Conservation (phyloP, 495 filamentous ascomycete genomes). For the Acidiella bohemica region DNA sequence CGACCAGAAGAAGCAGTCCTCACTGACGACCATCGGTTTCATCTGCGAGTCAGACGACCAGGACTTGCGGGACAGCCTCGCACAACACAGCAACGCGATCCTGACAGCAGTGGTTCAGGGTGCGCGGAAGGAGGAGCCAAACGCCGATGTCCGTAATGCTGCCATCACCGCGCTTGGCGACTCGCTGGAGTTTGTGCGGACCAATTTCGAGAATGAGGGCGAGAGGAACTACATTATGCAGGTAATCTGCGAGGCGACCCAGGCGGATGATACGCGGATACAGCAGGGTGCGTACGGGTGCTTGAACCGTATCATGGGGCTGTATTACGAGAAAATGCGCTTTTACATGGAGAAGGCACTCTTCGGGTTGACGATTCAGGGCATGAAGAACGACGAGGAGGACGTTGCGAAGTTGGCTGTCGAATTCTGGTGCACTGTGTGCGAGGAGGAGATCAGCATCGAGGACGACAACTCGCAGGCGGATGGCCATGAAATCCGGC, state of each 20-base stretch:
- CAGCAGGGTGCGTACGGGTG: conserved; percentile 94
- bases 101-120: conserved; percentile 95
- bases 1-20: conserved; percentile 82
- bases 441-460: conserved; percentile 93
- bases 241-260: conserved; percentile 96
- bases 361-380: conserved; percentile 94
- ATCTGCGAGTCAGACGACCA: conserved; percentile 91
- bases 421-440: conserved; percentile 99
- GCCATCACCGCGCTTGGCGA: conserved; percentile 90
- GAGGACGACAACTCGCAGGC: conserved; percentile 79
- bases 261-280: conserved; percentile 74
- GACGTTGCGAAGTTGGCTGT: conserved; percentile 96
- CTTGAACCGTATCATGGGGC: conserved; percentile 90
- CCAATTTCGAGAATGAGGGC: conserved; percentile 97
- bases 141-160: conserved; percentile 74
- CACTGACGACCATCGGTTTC: conserved; percentile 85
- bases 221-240: conserved; percentile 99
- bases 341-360: conserved; percentile 99
- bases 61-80: conserved; percentile 69
- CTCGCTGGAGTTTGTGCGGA: conserved; percentile 92
- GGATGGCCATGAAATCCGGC: conserved; percentile 61
- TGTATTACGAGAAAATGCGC: conserved; percentile 98
- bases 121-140: conserved; percentile 87
- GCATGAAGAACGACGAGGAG: conserved; percentile 95
- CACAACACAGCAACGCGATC: conserved; percentile 88